These are phyloP conservation scores for Aleurites moluccanus DNA, from an alignment of 441 rosid genomes.

Conservation along the genomic window DNA sequence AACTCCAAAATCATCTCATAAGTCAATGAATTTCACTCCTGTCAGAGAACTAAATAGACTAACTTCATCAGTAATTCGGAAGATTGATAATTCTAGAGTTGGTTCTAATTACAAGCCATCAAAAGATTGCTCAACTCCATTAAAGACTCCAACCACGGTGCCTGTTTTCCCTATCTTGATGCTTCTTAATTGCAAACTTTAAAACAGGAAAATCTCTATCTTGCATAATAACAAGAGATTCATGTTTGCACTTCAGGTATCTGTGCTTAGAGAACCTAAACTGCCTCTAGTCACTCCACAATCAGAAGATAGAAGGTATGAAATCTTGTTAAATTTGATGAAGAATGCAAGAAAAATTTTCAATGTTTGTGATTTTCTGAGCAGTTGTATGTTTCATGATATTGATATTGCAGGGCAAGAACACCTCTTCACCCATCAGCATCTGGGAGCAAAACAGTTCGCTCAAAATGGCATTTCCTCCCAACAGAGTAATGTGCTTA, in stretches of 20 bases:
- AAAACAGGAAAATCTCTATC: neutral
- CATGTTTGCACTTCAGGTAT: slow-evolving; percentile 38
- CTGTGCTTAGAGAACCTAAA: slow-evolving; percentile 32
- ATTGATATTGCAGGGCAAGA: slow-evolving; percentile 40
- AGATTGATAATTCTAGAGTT: slow-evolving; percentile 56
- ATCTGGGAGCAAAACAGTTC: slow-evolving; percentile 48
- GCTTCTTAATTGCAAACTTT: neutral
- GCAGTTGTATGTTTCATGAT: neutral
- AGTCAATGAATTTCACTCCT: slow-evolving; percentile 51
- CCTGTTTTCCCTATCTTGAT: slow-evolving; percentile 11
- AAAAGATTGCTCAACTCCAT: slow-evolving; percentile 61
- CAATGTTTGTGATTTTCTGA: neutral
- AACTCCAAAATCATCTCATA: slow-evolving; percentile 44
- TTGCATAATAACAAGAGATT: slow-evolving; percentile 15
- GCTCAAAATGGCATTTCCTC: slow-evolving; percentile 67
- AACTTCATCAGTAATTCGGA: slow-evolving; percentile 49
- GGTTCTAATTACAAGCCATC: slow-evolving; percentile 39
- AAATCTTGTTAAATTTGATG: neutral
- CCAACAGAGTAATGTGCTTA: slow-evolving; percentile 64
- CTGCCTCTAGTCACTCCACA: slow-evolving; percentile 53
- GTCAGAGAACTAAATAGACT: slow-evolving; percentile 39
- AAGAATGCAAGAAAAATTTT: neutral
- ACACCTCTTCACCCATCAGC: slow-evolving; percentile 48
- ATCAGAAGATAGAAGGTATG: slow-evolving; percentile 60
- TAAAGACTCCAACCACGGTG: slow-evolving; percentile 61